Conservation (phyloP, 768 basidiomycete genomes). For the Phaffia tasmanica region DNA sequence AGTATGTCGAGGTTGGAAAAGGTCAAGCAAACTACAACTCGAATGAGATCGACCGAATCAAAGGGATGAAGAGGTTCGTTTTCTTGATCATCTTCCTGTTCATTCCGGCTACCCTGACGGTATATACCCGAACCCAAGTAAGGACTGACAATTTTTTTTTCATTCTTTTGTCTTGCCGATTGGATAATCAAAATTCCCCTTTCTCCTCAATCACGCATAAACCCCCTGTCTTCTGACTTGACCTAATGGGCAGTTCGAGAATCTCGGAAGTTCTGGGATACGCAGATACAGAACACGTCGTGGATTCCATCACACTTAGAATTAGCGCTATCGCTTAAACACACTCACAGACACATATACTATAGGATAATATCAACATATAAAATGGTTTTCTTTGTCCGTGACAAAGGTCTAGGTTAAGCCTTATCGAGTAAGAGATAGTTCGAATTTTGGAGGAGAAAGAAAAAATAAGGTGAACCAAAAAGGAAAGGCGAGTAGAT, state of each 20-base stretch:
- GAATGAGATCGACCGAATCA: constrained; percentile 74
- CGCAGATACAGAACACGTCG: constrained; percentile 92
- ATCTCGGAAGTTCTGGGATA: constrained; percentile 76
- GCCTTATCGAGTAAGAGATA: no score
- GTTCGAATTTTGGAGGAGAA: no score
- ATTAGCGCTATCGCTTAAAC: neutral
- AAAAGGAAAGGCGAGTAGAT: no score
- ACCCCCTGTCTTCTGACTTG: neutral
- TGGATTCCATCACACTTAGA: constrained; percentile 79
- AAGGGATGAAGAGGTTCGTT: constrained; percentile 80
- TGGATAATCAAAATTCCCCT: neutral
- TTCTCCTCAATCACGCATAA: neutral
- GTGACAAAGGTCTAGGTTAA: no score
- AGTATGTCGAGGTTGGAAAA: constrained; percentile 80
- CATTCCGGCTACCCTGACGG: neutral
- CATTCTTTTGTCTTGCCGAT: constrained; percentile 20
- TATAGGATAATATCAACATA: no score
- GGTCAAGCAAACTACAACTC: constrained; percentile 95
- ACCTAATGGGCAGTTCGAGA: constrained; percentile 50
- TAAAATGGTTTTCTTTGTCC: no score
- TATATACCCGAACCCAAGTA: neutral
- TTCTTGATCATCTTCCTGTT: neutral
- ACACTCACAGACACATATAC: no score
- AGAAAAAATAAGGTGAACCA: no score
- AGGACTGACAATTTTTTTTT: constrained; percentile 18